Conservation (phyloP, 1,284 basidiomycete species). For the Trichosporon coremiiforme region DNA sequence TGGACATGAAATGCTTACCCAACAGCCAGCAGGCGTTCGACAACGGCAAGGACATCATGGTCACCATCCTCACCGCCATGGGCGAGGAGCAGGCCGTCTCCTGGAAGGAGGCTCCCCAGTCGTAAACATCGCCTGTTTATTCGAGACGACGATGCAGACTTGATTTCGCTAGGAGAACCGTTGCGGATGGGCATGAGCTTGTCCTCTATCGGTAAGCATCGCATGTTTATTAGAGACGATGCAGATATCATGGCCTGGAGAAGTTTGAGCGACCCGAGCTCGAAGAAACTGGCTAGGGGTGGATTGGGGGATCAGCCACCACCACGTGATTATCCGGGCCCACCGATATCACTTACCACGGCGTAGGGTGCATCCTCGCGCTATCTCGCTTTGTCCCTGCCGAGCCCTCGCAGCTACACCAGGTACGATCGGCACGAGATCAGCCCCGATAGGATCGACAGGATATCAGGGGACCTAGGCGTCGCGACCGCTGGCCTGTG, state of each 20-base stretch:
- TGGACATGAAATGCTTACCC: too few species aligned
- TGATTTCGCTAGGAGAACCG: not conserved
- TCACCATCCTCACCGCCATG: conserved; percentile 92
- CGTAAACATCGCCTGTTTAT: conserved; percentile 13
- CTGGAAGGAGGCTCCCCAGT: conserved; percentile 18
- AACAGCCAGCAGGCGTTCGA: conserved; percentile 64
- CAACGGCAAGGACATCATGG: conserved; percentile 73
- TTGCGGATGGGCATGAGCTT: not conserved
- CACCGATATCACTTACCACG: too few species aligned
- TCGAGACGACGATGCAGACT: conserved; percentile 7
- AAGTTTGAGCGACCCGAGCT: not conserved
- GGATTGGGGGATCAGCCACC: not conserved
- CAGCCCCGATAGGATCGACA: not conserved
- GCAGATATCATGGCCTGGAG: not conserved
- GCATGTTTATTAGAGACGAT: not conserved
- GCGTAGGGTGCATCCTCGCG: too few species aligned
- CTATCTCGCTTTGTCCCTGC: too few species aligned
- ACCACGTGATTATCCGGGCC: not conserved
- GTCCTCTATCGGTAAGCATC: not conserved
- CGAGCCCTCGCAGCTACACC: not conserved
- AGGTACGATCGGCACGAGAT: not conserved
- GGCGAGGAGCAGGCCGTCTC: conserved; percentile 77
- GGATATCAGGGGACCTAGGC: too few species aligned
- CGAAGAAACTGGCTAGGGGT: not conserved
- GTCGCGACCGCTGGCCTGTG: too few species aligned